A percentile compares a stretch with the other conserved stretches of the same genome.
phyloP scores from a whole-genome alignment of 2,329 filamentous ascomycete genomes.

The Calcarisporium arbuscula region DNA sequence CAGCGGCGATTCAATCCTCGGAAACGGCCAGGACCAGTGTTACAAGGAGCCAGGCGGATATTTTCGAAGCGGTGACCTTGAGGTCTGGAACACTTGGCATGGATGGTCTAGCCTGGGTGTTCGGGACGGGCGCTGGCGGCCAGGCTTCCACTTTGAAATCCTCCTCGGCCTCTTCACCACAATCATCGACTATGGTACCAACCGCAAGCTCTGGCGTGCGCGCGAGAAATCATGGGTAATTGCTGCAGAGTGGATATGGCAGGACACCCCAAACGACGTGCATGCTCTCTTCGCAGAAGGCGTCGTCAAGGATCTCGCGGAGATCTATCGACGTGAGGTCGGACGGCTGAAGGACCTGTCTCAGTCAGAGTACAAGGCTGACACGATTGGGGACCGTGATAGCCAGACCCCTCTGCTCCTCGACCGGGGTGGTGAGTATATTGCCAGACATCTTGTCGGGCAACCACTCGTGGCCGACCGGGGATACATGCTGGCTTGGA shows the following conservation, averaged over 20 bases:
- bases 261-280: neutral
- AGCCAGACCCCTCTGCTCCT: neutral
- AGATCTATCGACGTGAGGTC: neutral
- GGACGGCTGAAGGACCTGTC: neutral
- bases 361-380: neutral
- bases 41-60: neutral
- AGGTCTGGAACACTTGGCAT: neutral
- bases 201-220: neutral
- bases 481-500: neutral
- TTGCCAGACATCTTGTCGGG: neutral
- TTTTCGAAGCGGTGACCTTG: neutral
- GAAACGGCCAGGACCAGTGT: neutral
- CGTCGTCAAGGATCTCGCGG: neutral
- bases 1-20: neutral
- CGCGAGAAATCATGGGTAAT: neutral
- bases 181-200: neutral
- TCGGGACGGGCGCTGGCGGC: neutral
- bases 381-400: neutral
- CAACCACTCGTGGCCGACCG: neutral
- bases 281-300: neutral
- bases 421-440: neutral
- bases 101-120: neutral
- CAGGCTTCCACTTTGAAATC: neutral
- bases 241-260: neutral
- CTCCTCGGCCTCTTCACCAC: neutral